Evolutionary conservation across 208 protist genomes (phyloP).

Genomic region (Trypanosoma avium): DNA sequence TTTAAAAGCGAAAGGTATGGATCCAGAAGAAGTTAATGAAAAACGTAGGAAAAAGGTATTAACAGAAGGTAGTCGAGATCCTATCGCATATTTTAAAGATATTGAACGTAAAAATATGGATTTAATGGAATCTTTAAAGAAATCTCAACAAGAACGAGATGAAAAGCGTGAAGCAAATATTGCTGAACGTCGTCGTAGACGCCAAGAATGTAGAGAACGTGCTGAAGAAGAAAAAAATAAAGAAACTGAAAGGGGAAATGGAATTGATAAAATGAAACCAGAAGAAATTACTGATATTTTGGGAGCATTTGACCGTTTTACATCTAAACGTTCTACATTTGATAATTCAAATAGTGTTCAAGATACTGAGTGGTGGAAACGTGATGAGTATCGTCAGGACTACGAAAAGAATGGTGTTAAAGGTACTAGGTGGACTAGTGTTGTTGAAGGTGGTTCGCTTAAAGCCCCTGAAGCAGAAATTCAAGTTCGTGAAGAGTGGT

Average conservation of each 20-base stretch:
- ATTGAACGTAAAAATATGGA: conserved; percentile 32
- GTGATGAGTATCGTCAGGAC: conserved; percentile 35
- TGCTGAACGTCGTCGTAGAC: conserved; percentile 17
- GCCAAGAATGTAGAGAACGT: conserved; percentile 17
- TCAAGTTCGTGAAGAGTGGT: conserved; percentile 38
- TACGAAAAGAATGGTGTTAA: conserved; percentile 35
- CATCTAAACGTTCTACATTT: conserved; percentile 29
- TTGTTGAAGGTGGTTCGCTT: conserved; percentile 30
- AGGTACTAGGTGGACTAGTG: conserved; percentile 32
- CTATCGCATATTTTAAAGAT: conserved; percentile 31
- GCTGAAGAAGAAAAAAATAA: conserved; percentile 6
- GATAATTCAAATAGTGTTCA: conserved; percentile 37
- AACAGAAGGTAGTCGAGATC: conserved; percentile 24
- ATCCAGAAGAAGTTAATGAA: conserved; percentile 21
- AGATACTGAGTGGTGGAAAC: conserved; percentile 43
- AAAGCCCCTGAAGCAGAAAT: conserved; percentile 34
- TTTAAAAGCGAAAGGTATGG: conserved; percentile 18
- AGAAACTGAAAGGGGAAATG: neutral
- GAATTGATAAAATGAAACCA: conserved; percentile 17
- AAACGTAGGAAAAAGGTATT: conserved; percentile 25
- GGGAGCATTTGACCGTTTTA: conserved; percentile 38
- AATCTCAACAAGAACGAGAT: conserved; percentile 24
- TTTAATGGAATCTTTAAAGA: conserved; percentile 22
- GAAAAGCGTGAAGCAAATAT: conserved; percentile 26
- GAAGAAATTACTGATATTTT: conserved; percentile 31